Evolutionary conservation across 1,284 basidiomycete species (phyloP).

Genomic region (Pascua sp.): DNA sequence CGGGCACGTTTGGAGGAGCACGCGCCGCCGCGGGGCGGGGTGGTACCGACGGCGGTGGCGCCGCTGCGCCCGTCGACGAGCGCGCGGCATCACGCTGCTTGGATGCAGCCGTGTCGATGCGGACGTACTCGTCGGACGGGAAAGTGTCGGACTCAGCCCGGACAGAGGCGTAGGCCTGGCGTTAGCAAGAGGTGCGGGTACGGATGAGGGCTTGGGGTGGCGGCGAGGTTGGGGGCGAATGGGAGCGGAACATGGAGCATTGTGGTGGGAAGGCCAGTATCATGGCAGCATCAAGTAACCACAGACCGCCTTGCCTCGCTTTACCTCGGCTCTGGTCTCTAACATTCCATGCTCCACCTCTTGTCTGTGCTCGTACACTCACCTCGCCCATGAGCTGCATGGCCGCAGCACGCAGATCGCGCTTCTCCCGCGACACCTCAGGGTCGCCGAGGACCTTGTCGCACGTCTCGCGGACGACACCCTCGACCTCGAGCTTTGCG

Average conservation of each 20-base stretch:
- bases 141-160: constrained; percentile 54
- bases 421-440: constrained; percentile 55
- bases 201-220: no score
- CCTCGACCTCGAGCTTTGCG: constrained; percentile 52
- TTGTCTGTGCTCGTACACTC: constrained; percentile 45
- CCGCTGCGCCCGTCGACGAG: not conserved
- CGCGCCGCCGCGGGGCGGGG: not conserved
- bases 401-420: constrained; percentile 71
- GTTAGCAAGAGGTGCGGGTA: not conserved
- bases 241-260: not conserved
- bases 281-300: no score
- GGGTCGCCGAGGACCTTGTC: constrained; percentile 69
- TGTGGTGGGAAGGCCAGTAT: no score
- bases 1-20: not conserved
- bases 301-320: no score
- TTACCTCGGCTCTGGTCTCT: not conserved
- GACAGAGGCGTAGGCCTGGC: constrained; percentile 52
- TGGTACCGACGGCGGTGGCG: not conserved
- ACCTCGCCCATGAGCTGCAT: constrained; percentile 78
- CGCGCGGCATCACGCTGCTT: constrained; percentile 46
- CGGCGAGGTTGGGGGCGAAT: not conserved
- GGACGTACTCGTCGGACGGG: constrained; percentile 65
- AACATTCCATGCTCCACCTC: constrained; percentile 11
- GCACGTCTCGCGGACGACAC: constrained; percentile 87
- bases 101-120: constrained; percentile 63